Base-by-base conservation (phyloP, 2,329 filamentous ascomycete species). In the Aspergillus sojae region DNA sequence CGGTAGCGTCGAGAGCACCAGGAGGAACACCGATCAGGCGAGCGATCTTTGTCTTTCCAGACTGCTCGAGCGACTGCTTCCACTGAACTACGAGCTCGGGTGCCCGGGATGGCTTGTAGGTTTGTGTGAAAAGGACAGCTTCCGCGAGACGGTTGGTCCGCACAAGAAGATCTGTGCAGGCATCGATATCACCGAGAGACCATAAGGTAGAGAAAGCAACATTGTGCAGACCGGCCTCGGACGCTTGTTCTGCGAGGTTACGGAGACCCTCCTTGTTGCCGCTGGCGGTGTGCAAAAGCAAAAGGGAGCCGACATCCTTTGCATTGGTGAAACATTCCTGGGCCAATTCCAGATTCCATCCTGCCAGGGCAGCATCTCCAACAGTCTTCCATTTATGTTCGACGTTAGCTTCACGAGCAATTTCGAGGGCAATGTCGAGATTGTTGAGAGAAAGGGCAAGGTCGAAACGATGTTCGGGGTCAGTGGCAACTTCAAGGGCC, bases 321-420 rank as follows among this genome's bases (percentile, higher is more conserved):
- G 94, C 93, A 63, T 95, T 89, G 21, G 88, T 88, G 78, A 98
- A 99, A 81, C 94, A 98, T 79, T 98, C 93, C 56, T 95, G 91
- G 0, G 95, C 95, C 2, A 98, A 87, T 5, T 86, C 84, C 39
- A 99, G 85, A 72, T 99, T 90, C 95, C 94, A 99, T 1, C 84
- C 90, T 11, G 88, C 82, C 46, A 99, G 86, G 1, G 95, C 95
- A 1, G 94, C 91, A 71, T 99, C 95, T 64, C 95, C 95, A 5
- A 99, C 92, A 4, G 89, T 94, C 85, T 98, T 98, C 95, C 95
- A 99, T 81, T 97, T 97, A 81, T 98, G 94, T 77, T 98, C 95
- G 1, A 89, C 91, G 67, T 97, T 91, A 12, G 93, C 91, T 76
- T 91, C 85, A 46, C 89, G 86, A 7, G 95, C 94, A 57, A 98